phyloP scores from a whole-genome alignment of 768 basidiomycete genomes.

The Terana coerulea region DNA sequence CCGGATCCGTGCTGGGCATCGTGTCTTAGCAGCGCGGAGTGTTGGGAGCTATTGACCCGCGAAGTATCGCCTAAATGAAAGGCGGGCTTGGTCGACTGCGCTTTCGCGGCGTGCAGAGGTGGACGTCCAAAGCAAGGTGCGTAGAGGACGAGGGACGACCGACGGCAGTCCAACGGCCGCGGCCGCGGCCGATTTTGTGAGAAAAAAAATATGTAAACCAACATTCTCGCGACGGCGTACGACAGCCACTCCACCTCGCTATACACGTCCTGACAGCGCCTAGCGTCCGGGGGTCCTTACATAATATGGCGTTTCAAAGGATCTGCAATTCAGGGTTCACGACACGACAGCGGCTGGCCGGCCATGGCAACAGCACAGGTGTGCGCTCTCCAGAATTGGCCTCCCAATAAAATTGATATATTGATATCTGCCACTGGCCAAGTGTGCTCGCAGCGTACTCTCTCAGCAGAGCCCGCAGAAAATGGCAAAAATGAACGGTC shows the following conservation, averaged over 20 bases:
- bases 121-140: background rate
- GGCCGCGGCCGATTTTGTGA: background rate
- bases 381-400: too few species aligned
- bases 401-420: too few species aligned
- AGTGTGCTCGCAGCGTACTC: too few species aligned
- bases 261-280: background rate
- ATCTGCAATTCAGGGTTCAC: too few species aligned
- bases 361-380: too few species aligned
- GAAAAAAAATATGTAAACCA: background rate
- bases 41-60: background rate
- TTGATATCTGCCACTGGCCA: too few species aligned
- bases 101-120: background rate
- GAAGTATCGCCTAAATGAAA: background rate
- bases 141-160: background rate
- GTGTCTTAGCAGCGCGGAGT: background rate
- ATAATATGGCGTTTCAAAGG: too few species aligned
- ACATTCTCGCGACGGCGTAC: background rate
- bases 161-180: too few species aligned
- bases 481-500: too few species aligned
- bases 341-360: too few species aligned
- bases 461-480: too few species aligned
- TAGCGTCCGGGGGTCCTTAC: background rate
- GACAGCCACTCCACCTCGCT: constrained; percentile 1
- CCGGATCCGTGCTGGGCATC: background rate
- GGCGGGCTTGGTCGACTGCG: background rate